Evolutionary conservation across 192 early-diverging fungal genomes (phyloP).

Genomic region (Obelidium mucronatum): DNA sequence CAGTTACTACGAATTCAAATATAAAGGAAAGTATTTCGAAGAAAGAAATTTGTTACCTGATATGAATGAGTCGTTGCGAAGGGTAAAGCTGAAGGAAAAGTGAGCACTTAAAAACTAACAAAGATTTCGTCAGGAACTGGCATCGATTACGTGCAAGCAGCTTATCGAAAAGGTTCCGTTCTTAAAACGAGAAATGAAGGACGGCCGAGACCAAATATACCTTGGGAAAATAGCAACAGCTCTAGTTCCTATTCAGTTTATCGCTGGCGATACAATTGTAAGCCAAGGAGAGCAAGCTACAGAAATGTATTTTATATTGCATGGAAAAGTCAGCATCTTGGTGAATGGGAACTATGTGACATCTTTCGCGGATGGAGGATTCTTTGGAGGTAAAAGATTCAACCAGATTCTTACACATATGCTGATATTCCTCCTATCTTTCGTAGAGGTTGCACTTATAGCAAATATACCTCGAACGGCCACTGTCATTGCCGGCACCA

Average conservation of each 20-base stretch:
- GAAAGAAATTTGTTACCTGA: slow-evolving; percentile 34
- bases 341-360: slow-evolving; percentile 38
- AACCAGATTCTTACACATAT: no score
- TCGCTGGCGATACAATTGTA: slow-evolving; percentile 35
- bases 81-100: not conserved
- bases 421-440: no score
- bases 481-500: slow-evolving; percentile 12
- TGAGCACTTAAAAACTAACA: not conserved
- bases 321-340: slow-evolving; percentile 32
- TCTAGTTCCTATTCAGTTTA: slow-evolving; percentile 26
- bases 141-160: slow-evolving; percentile 36
- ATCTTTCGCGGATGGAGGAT: slow-evolving; percentile 35
- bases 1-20: slow-evolving; percentile 43
- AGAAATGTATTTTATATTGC: slow-evolving; percentile 48
- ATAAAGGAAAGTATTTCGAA: slow-evolving; percentile 43
- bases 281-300: slow-evolving; percentile 44
- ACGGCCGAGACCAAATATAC: slow-evolving; percentile 39
- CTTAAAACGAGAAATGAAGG: slow-evolving; percentile 27
- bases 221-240: slow-evolving; percentile 38
- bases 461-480: slow-evolving; percentile 38
- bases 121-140: slow-evolving; percentile 28
- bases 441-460: slow-evolving; percentile 39
- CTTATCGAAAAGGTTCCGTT: slow-evolving; percentile 46
- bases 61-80: slow-evolving; percentile 35
- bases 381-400: slow-evolving; percentile 52